A percentile compares a stretch with the other conserved stretches of the same genome.
These are phyloP conservation scores for Mimosa pudica DNA, from an alignment of 306 rosid species.

Conservation along the genomic window DNA sequence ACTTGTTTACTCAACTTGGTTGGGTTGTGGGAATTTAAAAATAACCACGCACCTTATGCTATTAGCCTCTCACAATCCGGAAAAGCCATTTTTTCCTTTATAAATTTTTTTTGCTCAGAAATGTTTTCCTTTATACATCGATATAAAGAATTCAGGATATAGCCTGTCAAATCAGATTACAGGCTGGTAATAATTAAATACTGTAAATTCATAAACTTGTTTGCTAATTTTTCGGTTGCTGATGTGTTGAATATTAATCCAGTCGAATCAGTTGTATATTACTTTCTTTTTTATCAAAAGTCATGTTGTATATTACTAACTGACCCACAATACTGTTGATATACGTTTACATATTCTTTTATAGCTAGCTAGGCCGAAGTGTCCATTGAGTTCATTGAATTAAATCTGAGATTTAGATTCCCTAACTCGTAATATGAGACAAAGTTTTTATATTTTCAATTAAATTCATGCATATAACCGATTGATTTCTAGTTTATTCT, in stretches of 20 bases:
- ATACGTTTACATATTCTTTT: background rate
- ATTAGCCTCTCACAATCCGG: background rate
- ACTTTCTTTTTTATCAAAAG: no score
- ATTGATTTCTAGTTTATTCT: background rate
- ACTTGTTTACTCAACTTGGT: background rate
- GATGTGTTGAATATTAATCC: background rate
- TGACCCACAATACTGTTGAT: background rate
- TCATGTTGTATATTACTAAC: background rate
- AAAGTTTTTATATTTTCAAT: background rate
- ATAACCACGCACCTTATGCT: background rate
- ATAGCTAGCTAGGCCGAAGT: background rate
- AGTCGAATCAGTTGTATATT: background rate
- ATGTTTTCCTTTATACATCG: background rate
- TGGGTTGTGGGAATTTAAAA: background rate
- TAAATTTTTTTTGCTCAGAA: background rate
- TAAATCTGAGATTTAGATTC: background rate
- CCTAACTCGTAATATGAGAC: background rate
- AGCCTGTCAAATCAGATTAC: background rate
- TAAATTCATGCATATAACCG: background rate
- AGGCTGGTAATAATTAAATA: background rate
- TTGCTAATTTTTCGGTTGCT: background rate
- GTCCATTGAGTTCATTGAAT: background rate
- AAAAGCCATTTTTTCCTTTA: background rate
- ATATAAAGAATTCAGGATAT: background rate
- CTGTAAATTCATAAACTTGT: background rate